Evolutionary conservation across 2,329 filamentous ascomycete genomes (phyloP).

Genomic region (Stagonosporopsis cucurbitacearum): DNA sequence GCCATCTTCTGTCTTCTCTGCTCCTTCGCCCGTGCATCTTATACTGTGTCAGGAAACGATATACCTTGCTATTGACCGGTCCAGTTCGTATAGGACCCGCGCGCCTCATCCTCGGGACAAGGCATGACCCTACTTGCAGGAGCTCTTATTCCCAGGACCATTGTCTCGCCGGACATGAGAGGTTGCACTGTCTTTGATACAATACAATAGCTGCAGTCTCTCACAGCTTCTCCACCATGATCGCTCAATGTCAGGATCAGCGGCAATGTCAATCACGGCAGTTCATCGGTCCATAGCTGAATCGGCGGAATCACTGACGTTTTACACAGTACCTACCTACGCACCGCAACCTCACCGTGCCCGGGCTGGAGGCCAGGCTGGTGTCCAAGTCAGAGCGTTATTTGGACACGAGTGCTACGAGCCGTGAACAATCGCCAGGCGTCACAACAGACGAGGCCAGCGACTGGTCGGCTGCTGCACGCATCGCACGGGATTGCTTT

Average conservation of each 20-base stretch:
- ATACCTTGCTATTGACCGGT: slow-evolving; percentile 2
- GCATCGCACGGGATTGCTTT: slow-evolving; percentile 18
- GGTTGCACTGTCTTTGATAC: slow-evolving; percentile 30
- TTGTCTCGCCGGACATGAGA: slow-evolving; percentile 27
- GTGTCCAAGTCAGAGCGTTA: neutral
- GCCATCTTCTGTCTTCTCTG: slow-evolving; percentile 1
- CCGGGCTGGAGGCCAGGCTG: neutral
- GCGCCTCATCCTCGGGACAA: slow-evolving; percentile 10
- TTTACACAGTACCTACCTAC: slow-evolving; percentile 7
- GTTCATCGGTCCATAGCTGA: slow-evolving; percentile 11
- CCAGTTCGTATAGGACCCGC: slow-evolving; percentile 10
- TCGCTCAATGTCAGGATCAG: slow-evolving; percentile 7
- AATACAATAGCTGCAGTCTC: slow-evolving; percentile 15
- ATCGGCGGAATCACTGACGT: slow-evolving; percentile 3
- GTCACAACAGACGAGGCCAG: slow-evolving; percentile 12
- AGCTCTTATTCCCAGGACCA: slow-evolving; percentile 12
- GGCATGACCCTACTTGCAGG: slow-evolving; percentile 25
- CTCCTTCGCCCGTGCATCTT: slow-evolving; percentile 12
- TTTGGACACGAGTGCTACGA: slow-evolving; percentile 8
- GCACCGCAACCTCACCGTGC: slow-evolving; percentile 1
- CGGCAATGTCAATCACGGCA: slow-evolving; percentile 15
- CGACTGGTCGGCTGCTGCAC: slow-evolving; percentile 21
- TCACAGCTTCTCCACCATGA: slow-evolving; percentile 12
- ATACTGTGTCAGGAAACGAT: slow-evolving; percentile 15
- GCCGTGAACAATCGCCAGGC: slow-evolving; percentile 6